These are phyloP conservation scores for Neurospora tetraspora DNA, from an alignment of 495 filamentous ascomycete genomes.

Conservation along the genomic window DNA sequence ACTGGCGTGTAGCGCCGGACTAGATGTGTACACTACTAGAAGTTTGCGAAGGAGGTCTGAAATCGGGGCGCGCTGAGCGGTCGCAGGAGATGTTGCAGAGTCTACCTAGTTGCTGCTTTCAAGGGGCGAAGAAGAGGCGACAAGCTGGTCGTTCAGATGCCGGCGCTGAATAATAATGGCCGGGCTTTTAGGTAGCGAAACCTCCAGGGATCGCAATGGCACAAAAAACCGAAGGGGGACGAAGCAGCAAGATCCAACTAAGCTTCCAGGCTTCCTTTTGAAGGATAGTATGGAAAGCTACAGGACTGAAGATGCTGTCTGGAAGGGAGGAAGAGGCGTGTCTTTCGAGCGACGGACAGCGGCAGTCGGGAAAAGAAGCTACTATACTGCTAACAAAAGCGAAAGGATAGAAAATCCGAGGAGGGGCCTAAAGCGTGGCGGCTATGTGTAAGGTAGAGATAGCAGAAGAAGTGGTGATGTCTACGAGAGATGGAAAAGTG, in stretches of 20 bases:
- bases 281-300: neutral
- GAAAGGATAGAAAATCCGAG: neutral
- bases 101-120: neutral
- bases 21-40: neutral
- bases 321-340: neutral
- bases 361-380: neutral
- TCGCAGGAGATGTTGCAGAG: neutral
- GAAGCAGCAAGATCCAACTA: neutral
- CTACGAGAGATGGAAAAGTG: neutral
- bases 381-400: neutral
- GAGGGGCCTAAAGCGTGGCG: neutral
- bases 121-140: neutral
- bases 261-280: neutral
- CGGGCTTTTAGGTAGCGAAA: conserved; percentile 15
- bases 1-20: neutral
- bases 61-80: neutral
- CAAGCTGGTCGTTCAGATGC: conserved; percentile 9
- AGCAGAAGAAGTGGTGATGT: neutral
- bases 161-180: conserved; percentile 28
- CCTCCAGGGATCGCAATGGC: neutral
- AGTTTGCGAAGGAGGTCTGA: neutral
- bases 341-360: neutral
- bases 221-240: neutral
- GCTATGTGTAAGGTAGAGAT: neutral
- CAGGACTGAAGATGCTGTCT: neutral